phyloP scores from a whole-genome alignment of 1,139 yeast species.

The Sugiyamaella xylanicola region DNA sequence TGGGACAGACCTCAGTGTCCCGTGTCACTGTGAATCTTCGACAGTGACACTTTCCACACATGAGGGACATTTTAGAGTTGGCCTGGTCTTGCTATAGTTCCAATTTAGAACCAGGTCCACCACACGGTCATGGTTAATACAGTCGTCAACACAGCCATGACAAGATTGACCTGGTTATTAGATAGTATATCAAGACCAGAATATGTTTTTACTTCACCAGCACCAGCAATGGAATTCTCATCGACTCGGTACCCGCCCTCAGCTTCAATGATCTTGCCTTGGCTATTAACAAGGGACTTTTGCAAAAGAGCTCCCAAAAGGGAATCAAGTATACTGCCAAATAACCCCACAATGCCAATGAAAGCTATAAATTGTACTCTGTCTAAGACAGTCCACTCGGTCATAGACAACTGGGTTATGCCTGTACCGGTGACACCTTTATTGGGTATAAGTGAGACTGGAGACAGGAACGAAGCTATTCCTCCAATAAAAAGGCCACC shows the following conservation, averaged over 20 bases:
- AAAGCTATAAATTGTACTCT: slow-evolving; percentile 36
- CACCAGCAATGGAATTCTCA: neutral
- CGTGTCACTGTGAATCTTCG: too few species aligned
- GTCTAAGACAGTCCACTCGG: slow-evolving; percentile 22
- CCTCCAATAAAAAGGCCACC: slow-evolving; percentile 47
- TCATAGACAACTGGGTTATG: neutral
- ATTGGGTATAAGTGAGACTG: slow-evolving; percentile 22
- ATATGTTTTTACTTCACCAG: slow-evolving; percentile 27
- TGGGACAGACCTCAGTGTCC: too few species aligned
- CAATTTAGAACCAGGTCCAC: slow-evolving; percentile 5
- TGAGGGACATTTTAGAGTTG: too few species aligned
- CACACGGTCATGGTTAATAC: slow-evolving; percentile 39
- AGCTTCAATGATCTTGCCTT: slow-evolving; percentile 48
- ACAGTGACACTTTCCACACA: too few species aligned
- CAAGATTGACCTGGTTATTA: slow-evolving; percentile 49
- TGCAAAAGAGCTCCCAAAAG: slow-evolving; percentile 50
- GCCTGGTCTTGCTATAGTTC: too few species aligned
- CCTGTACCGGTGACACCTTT: neutral
- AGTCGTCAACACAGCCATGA: slow-evolving; percentile 43
- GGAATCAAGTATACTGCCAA: slow-evolving; percentile 50
- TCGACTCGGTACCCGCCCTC: slow-evolving; percentile 45
- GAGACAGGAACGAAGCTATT: slow-evolving; percentile 36
- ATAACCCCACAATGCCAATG: slow-evolving; percentile 43
- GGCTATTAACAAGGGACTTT: slow-evolving; percentile 41
- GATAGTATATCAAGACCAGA: slow-evolving; percentile 42